Percentiles rank a stretch among this genome's conserved stretches.
Conservation (phyloP, 305 asterid species). For the Solanum hybrid region DNA sequence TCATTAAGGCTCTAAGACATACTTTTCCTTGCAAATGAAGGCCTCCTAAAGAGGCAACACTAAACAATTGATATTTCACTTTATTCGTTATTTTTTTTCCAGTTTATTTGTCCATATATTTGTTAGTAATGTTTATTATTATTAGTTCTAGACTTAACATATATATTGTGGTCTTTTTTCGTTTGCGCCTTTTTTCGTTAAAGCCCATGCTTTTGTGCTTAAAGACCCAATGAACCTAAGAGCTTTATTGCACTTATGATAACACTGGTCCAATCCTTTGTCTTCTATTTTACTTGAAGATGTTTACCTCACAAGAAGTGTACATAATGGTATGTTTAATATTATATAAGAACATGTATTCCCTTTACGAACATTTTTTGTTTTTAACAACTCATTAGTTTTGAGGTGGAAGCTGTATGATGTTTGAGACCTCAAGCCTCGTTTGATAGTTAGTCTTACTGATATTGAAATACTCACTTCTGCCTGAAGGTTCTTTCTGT, state of each 20-base stretch:
- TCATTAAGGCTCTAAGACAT: background rate
- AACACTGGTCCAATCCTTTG: background rate
- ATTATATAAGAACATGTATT: background rate
- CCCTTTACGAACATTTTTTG: background rate
- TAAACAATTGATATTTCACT: background rate
- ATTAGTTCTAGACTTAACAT: background rate
- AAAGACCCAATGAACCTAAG: background rate
- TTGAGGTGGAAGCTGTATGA: background rate
- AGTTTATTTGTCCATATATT: background rate
- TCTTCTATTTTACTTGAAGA: background rate
- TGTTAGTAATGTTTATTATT: background rate
- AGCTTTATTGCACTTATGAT: background rate
- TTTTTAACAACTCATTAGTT: background rate
- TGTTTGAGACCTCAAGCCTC: background rate
- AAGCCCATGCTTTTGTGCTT: background rate
- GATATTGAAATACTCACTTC: background rate
- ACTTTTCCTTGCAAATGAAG: background rate
- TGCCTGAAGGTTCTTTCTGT: conserved; percentile 68
- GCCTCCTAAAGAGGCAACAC: background rate
- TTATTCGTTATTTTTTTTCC: background rate
- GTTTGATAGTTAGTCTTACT: background rate
- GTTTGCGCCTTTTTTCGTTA: background rate
- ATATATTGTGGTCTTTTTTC: background rate
- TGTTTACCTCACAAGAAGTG: background rate
- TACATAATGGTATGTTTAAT: background rate